Percentiles rank a stretch among this genome's conserved stretches.
These are phyloP conservation scores for Pyrrhoderma lamaoense DNA, from an alignment of 1,284 basidiomycete genomes.

Conservation along the genomic window DNA sequence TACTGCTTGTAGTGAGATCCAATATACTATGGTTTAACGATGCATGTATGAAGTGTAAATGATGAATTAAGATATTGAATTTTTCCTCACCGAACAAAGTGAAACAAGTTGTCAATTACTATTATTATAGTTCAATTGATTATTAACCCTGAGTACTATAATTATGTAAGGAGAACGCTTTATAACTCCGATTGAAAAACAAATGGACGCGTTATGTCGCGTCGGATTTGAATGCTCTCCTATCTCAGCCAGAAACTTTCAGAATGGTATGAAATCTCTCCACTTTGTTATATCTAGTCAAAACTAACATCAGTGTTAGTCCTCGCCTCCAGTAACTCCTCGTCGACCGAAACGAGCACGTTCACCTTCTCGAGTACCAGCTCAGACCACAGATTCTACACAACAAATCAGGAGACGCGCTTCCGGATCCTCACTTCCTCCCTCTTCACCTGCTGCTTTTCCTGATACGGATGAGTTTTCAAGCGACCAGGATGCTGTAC, in stretches of 20 bases:
- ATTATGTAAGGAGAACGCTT: constrained; percentile 14
- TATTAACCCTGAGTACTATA: background rate
- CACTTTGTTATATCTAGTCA: background rate
- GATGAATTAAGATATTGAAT: too few relatives aligned
- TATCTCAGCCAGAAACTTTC: constrained; percentile 3
- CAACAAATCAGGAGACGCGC: constrained; percentile 42
- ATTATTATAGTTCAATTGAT: too few relatives aligned
- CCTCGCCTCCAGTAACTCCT: constrained; percentile 17
- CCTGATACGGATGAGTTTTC: constrained; percentile 82
- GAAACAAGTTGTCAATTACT: too few relatives aligned
- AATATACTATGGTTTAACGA: too few relatives aligned
- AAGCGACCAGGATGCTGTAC: constrained; percentile 70
- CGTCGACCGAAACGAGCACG: constrained; percentile 54
- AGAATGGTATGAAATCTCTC: background rate
- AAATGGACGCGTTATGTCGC: constrained; percentile 13
- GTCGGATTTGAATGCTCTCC: background rate
- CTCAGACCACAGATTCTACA: constrained; percentile 41
- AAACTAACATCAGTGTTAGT: constrained; percentile 7
- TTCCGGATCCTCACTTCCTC: constrained; percentile 67
- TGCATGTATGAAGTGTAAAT: too few relatives aligned
- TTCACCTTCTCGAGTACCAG: constrained; percentile 43
- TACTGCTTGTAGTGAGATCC: too few relatives aligned
- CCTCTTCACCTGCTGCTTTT: constrained; percentile 77
- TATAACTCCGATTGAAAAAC: constrained; percentile 9
- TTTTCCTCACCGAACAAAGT: too few relatives aligned